Evolutionary conservation across 2,329 filamentous ascomycete species (phyloP), one percentile per base, ranked within the genome.

Genomic region (Ramularia endophylla): DNA sequence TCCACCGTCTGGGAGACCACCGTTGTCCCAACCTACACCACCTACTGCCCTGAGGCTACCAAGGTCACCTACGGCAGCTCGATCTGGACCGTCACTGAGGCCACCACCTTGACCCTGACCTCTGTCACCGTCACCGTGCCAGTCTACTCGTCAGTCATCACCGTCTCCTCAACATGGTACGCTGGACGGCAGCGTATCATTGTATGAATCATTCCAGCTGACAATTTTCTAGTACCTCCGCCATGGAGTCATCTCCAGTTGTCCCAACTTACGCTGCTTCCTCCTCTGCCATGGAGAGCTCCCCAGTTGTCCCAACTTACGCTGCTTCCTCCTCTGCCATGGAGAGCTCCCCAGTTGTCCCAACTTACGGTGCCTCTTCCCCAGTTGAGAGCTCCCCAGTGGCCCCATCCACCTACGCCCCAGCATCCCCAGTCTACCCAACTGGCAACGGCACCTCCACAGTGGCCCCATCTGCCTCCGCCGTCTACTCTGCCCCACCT

Each of bases 61-160:
- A 12, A 25, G 19, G 35, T 53, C 42, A 49, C 42, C 34, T 43
- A 52, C 50, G 43, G 42, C 41, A 40, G 43, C 33, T 28, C 38
- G 22, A 51, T 44, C 30, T 54, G 50, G 43, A 53, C 50, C 36
- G 37, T 54, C 19, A 50, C 52, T 36, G 43, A 46, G 41, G 43
- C 52, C 40, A 53, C 50, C 29, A 54, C 52, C 27, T 36, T 53
- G 18, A 53, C 51, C 36, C 45, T 53, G 45, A 53, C 47, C 42
- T 50, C 50, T 27, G 52, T 47, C 47, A 54, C 49, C 33, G 38
- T 54, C 32, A 52, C 47, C 40, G 47, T 44, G 50, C 50, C 50
- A 42, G 47, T 41, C 28, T 47, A 50, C 47, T 41, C 50, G 44
- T 52, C 50, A 44, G 50, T 50, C 19, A 43, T 50, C 42, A 44